A percentile compares a stretch with the other conserved stretches of the same genome.
Evolutionary conservation across 2,329 filamentous ascomycete species (phyloP).

Genomic region (Cyanodermella asteris): DNA sequence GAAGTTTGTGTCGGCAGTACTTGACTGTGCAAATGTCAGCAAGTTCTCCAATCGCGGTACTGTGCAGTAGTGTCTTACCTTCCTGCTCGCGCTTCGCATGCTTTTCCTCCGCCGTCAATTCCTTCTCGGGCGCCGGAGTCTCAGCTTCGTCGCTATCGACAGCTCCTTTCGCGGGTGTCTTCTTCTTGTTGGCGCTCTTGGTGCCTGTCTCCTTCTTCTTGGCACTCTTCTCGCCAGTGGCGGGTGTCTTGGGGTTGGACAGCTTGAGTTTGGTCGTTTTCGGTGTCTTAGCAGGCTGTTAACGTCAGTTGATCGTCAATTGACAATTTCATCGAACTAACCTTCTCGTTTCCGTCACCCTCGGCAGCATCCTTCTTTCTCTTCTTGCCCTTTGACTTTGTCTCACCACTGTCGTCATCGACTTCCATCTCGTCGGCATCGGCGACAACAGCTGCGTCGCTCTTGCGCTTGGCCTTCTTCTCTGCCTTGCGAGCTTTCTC

Average conservation of each 20-base stretch:
- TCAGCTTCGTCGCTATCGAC: conserved; percentile 35
- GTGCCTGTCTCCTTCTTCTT: conserved; percentile 35
- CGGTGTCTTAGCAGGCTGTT: conserved; percentile 38
- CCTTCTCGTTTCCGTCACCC: conserved; percentile 51
- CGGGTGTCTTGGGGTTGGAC: conserved; percentile 36
- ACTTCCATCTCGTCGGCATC: conserved; percentile 30
- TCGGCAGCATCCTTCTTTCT: conserved; percentile 50
- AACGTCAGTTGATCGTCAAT: conserved; percentile 3
- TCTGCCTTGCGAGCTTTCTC: conserved; percentile 33
- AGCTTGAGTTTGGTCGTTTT: conserved; percentile 38
- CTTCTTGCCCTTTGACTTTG: conserved; percentile 47
- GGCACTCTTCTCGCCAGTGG: conserved; percentile 18
- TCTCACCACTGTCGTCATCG: conserved; percentile 30
- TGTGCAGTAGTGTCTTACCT: conserved; percentile 14
- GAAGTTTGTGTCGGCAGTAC: conserved; percentile 81
- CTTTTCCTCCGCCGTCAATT: conserved; percentile 31
- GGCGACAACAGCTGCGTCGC: conserved; percentile 13
- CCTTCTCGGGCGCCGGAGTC: conserved; percentile 25
- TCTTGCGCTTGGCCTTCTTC: conserved; percentile 20
- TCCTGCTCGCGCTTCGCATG: conserved; percentile 37
- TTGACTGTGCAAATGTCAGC: conserved; percentile 34
- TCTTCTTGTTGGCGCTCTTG: conserved; percentile 35
- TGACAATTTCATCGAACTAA: conserved; percentile 16
- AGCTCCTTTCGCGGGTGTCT: conserved; percentile 27
- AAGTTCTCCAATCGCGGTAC: not conserved